Base-by-base conservation (phyloP, 2,329 filamentous ascomycete genomes). In the Fusarium nematophilum region DNA sequence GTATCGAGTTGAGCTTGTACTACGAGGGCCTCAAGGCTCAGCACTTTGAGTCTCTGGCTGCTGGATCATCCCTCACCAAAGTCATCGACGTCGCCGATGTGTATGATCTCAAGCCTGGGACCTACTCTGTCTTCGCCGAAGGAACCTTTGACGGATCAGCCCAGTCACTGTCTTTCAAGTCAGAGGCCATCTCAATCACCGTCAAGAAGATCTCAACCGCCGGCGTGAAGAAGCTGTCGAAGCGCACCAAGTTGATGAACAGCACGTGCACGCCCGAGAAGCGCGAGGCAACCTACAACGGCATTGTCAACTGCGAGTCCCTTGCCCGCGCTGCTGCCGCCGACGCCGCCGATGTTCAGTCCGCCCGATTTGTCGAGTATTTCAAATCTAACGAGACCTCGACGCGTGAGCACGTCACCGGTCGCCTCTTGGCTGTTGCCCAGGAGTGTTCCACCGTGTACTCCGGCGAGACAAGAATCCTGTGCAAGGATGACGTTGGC, bases 381-480 rank as follows among this genome's bases (percentile, higher is more conserved):
- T 65, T 65, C 56, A 65, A 65, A 14, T 65, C 62, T 2, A 65
- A 65, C 36, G 55, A 65, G 26, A 65, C 62, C 1, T 13, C 23
- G 3, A 14, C 56, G 5, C 52, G 63, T 3, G 25, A 65, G 9
- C 63, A 53, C 9, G 63, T 65, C 1, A 34, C 46, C 2, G 62
- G 62, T 4, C 56, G 63, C 11, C 59, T 65, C 2, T 18, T 63
- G 3, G 59, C 62, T 5, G 62, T 65, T 1, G 63, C 62, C 1
- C 36, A 63, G 10, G 52, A 65, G 7, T 65, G 63, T 11, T 62
- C 56, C 1, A 50, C 56, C 10, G 42, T 46, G 0, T 11, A 56
- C 14, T 52, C 44, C 3, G 50, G 59, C 3, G 42, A 53, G 6
- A 65, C 62, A 1, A 34, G 40, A 3, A 27, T 65, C 14, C 7